Evolutionary conservation across 148 eudicot species (phyloP), one percentile per base, ranked within the genome.

Genomic region (Rhododendron simsii): DNA sequence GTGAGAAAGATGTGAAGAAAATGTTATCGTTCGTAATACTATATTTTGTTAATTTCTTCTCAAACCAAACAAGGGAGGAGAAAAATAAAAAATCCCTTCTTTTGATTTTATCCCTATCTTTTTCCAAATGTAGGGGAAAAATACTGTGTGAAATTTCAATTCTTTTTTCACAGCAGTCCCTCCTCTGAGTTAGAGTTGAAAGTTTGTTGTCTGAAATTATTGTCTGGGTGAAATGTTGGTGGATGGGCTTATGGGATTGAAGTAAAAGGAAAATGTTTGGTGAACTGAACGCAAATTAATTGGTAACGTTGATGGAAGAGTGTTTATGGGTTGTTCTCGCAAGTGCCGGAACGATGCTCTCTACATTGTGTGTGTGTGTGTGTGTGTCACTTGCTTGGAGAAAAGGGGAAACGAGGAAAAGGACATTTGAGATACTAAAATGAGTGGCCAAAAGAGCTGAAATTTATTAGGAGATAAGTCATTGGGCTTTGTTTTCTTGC

Each of bases 361-460:
- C 73, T 67, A n/a, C 73, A 26, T 65, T 23, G 71, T 65, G 71
- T 65, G 33, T 65, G 71, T 65, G 33, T 65, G 71, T 8, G 26
- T 9, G 73, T 21, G 67, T 7, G n/a, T n/a, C 73, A 65, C 59
- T 48, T 7, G 14, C 59, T 18, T 14, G 59, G 57, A 59, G 48
- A 76, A 41, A 21, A 48, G 35, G 33, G 48, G 5, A 55, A 57
- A 55, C 2, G 9, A 48, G 80, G 85, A 59, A 28, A 82, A 75
- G 20, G 85, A 82, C n/a, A 47, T 74, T 82, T 86, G 77, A 57
- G 61, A 59, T 76, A 11, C 33, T 59, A 57, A 73, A 82, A 48
- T 45, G 74, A n/a, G 69, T 13, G 78, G 23, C 47, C 47, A 73
- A 33, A 84, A 51, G 80, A 3, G 2, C 61, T 83, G 77, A 84